Conservation (phyloP, 140 eudicot species). For the Eryngium alpinum region DNA sequence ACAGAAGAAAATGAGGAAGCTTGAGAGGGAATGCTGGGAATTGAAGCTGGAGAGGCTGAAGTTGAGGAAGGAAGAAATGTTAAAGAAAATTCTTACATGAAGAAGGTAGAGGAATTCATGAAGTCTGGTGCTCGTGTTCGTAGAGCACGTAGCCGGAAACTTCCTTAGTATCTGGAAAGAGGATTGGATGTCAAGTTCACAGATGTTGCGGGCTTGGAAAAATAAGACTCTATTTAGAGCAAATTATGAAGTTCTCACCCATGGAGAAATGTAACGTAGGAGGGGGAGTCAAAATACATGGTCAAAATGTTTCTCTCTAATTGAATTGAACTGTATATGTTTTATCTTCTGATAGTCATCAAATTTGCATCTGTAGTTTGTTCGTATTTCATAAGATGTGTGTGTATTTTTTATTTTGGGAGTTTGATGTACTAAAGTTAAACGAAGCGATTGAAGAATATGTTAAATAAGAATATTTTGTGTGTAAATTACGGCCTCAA, state of each 20-base stretch:
- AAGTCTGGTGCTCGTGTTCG: constrained; percentile 94
- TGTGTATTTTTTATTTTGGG: neutral
- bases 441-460: too few relatives aligned
- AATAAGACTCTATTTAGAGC: constrained; percentile 85
- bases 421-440: too few relatives aligned
- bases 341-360: neutral
- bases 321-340: neutral
- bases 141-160: constrained; percentile 37
- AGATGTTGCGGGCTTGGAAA: constrained; percentile 99
- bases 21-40: constrained; percentile 65
- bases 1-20: constrained; percentile 77
- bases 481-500: too few relatives aligned
- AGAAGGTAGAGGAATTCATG: constrained; percentile 84
- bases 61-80: constrained; percentile 58
- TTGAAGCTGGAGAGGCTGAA: constrained; percentile 44
- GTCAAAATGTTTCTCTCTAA: constrained; percentile 25
- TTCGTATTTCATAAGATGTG: neutral
- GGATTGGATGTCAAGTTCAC: constrained; percentile 86
- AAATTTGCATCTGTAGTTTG: neutral
- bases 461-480: too few relatives aligned
- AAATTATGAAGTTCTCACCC: constrained; percentile 89
- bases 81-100: constrained; percentile 68
- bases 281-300: constrained; percentile 95
- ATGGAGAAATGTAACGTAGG: constrained; percentile 90
- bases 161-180: constrained; percentile 72